phyloP scores from a whole-genome alignment of 352 stramenopile genomes.

The Phytophthora macrochlamydospora region DNA sequence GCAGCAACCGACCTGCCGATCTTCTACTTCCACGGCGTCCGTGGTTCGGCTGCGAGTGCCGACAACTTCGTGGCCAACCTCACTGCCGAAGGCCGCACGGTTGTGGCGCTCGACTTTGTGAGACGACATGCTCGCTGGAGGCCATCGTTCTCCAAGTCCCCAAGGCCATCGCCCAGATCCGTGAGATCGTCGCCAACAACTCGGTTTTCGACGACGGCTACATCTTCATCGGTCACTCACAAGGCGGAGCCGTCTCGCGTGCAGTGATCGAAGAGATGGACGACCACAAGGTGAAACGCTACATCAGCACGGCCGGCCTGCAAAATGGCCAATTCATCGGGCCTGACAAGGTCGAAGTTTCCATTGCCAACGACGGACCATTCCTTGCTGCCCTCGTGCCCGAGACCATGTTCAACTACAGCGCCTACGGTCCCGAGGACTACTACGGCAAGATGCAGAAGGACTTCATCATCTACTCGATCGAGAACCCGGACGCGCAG shows the following conservation, averaged over 20 bases:
- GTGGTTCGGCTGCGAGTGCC: conserved; percentile 12
- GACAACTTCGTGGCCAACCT: conserved; percentile 33
- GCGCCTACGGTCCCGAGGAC: conserved; percentile 17
- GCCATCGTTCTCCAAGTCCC: conserved; percentile 37
- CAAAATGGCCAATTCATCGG: conserved; percentile 63
- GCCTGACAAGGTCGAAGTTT: conserved; percentile 31
- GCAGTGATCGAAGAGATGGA: conserved; percentile 58
- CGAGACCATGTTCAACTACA: conserved; percentile 33
- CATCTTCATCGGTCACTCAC: conserved; percentile 50
- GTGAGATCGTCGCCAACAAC: conserved; percentile 27
- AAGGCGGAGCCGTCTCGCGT: conserved; percentile 38
- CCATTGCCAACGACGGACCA: conserved; percentile 4
- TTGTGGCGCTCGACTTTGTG: conserved; percentile 37
- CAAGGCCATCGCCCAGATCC: conserved; percentile 42
- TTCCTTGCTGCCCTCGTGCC: conserved; percentile 17
- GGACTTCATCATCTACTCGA: conserved; percentile 38
- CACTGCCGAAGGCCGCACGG: conserved; percentile 28
- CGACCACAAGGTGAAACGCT: conserved; percentile 47
- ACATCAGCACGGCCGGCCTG: conserved; percentile 43
- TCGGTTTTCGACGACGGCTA: conserved; percentile 42
- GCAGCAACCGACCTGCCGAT: conserved; percentile 26
- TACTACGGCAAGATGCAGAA: conserved; percentile 43
- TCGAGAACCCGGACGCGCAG: conserved; percentile 33
- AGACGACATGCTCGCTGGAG: conserved; percentile 26
- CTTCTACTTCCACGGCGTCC: conserved; percentile 51